Evolutionary conservation across 2,329 filamentous ascomycete genomes (phyloP), one percentile per base, ranked within the genome.

Genomic region (Phaeomoniella chlamydospora): DNA sequence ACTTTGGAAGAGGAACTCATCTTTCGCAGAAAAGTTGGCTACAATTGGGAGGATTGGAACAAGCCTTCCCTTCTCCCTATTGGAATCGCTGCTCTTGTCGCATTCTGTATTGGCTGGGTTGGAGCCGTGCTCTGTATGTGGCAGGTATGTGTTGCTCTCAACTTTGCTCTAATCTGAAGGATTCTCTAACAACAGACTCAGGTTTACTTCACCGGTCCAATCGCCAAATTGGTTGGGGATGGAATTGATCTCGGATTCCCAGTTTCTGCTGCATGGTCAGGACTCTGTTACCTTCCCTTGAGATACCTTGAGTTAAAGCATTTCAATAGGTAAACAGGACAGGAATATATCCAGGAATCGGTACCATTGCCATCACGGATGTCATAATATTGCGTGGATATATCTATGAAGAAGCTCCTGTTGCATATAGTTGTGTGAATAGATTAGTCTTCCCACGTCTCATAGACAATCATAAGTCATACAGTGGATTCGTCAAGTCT

Each of bases 121-220:
- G 75, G 76, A 5, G 68, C 74, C 0, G 67, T 82, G 17, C 50
- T 80, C 32, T 76, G 67, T 40, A 81, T 81, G 77, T 71, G 72
- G 15, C 76, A n/a, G n/a, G n/a, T n/a, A n/a, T n/a, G n/a, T n/a
- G n/a, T n/a, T n/a, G n/a, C n/a, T n/a, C n/a, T n/a, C n/a, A n/a
- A n/a, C n/a, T n/a, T n/a, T n/a, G n/a, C n/a, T n/a, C n/a, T n/a
- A n/a, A n/a, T n/a, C n/a, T n/a, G n/a, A n/a, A n/a, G n/a, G n/a
- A n/a, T n/a, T n/a, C n/a, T n/a, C n/a, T n/a, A n/a, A n/a, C n/a
- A n/a, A n/a, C n/a, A n/a, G n/a, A n/a, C n/a, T n/a, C n/a, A 83
- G 57, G 68, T 71, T 3, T 82, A 75, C 69, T 82, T 77, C 52
- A 68, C 73, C 40, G 77, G 77, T 1, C 77, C 76, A 0, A 54